Evolutionary conservation across 352 stramenopile genomes (phyloP).

Genomic region (Pythium phragmiticola): DNA sequence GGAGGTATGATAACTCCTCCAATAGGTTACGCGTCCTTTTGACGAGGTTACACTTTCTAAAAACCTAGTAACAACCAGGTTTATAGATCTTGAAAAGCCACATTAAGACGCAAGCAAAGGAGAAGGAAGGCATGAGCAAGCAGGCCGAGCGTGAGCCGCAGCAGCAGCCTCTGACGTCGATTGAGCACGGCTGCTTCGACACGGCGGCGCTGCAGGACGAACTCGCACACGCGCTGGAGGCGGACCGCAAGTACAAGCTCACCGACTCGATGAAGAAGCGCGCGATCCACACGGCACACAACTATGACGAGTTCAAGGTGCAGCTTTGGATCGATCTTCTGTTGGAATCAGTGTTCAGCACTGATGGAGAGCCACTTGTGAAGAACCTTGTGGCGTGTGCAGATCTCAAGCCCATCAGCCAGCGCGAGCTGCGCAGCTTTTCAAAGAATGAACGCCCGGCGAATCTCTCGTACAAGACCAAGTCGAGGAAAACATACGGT

Average conservation of each 20-base stretch:
- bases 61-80: constrained; percentile 17
- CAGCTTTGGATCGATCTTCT: neutral
- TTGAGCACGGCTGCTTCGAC: constrained; percentile 76
- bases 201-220: constrained; percentile 73
- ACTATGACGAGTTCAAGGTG: constrained; percentile 88
- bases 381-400: constrained; percentile 85
- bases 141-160: constrained; percentile 25
- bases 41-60: neutral
- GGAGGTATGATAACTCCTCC: neutral
- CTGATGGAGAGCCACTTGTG: neutral
- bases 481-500: constrained; percentile 30
- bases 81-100: constrained; percentile 30
- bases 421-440: constrained; percentile 68
- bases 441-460: constrained; percentile 41
- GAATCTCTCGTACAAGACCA: constrained; percentile 63
- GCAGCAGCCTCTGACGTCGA: constrained; percentile 51
- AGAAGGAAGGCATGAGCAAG: constrained; percentile 9
- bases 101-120: neutral
- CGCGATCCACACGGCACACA: constrained; percentile 79
- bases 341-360: neutral
- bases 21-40: constrained; percentile 20
- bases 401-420: constrained; percentile 77
- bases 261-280: constrained; percentile 89
- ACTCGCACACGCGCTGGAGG: constrained; percentile 66
- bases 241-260: constrained; percentile 81